These are phyloP conservation scores for Holtermannia corniformis DNA, from an alignment of 768 basidiomycete genomes.

Conservation along the genomic window DNA sequence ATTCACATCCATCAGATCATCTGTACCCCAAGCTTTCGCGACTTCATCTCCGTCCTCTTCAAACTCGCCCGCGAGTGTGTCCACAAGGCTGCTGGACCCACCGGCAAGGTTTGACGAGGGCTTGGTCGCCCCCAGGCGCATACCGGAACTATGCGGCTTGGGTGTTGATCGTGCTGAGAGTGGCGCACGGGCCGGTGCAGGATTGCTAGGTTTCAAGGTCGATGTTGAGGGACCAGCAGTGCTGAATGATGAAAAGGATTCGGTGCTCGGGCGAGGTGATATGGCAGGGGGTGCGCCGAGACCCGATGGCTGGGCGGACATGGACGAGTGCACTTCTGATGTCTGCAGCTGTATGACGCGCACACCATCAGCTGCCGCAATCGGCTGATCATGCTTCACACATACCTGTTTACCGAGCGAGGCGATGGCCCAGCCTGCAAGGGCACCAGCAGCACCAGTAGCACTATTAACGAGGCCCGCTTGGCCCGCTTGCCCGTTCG, in stretches of 20 bases:
- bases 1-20: constrained; percentile 85
- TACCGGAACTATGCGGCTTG: constrained; percentile 44
- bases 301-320: constrained; percentile 41
- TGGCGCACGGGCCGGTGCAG: background rate
- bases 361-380: background rate
- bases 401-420: constrained; percentile 72
- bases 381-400: background rate
- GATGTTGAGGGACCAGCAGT: background rate
- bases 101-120: constrained; percentile 38
- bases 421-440: constrained; percentile 95
- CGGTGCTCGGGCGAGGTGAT: constrained; percentile 4
- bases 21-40: constrained; percentile 57
- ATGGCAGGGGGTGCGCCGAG: background rate
- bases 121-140: constrained; percentile 62
- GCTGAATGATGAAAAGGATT: constrained; percentile 7
- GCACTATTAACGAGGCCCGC: constrained; percentile 68
- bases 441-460: constrained; percentile 77
- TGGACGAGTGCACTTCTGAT: constrained; percentile 62
- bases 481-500: constrained; percentile 30
- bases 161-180: background rate
- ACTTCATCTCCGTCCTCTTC: constrained; percentile 49
- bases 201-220: background rate
- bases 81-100: constrained; percentile 45
- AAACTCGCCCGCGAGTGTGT: constrained; percentile 43
- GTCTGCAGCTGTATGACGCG: constrained; percentile 49